Evolutionary conservation across 495 filamentous ascomycete genomes (phyloP).

Genomic region (Tuber aestivum): DNA sequence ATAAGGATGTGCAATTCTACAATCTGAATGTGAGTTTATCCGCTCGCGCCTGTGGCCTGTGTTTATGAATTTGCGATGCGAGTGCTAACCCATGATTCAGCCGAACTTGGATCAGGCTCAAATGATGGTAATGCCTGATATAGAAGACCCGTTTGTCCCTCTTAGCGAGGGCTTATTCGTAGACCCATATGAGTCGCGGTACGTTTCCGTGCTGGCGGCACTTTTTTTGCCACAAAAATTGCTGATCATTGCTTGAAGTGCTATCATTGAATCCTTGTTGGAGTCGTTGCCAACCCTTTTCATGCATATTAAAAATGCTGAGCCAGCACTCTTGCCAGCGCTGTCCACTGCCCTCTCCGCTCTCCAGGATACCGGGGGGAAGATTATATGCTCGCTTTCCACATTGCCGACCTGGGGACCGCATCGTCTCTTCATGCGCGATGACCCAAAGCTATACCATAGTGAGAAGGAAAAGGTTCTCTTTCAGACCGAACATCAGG

Average conservation of each 20-base stretch:
- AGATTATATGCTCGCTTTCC: constrained; percentile 79
- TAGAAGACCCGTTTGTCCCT: constrained; percentile 95
- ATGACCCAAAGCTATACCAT: constrained; percentile 77
- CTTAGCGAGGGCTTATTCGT: constrained; percentile 89
- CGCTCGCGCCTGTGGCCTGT: background rate
- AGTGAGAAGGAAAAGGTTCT: constrained; percentile 90
- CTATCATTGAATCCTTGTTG: constrained; percentile 78
- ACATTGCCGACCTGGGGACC: constrained; percentile 87
- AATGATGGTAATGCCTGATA: constrained; percentile 97
- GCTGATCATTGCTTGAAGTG: constrained; percentile 44
- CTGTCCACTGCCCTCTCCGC: constrained; percentile 75
- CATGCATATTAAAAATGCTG: constrained; percentile 75
- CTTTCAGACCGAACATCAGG: constrained; percentile 80
- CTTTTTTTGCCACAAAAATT: constrained; percentile 11
- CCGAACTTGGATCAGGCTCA: constrained; percentile 77
- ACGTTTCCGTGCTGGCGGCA: constrained; percentile 30
- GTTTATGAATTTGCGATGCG: background rate
- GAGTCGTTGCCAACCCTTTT: constrained; percentile 76
- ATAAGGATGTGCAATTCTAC: constrained; percentile 95
- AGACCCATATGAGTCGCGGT: constrained; percentile 88
- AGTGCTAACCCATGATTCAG: constrained; percentile 46
- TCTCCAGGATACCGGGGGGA: constrained; percentile 79
- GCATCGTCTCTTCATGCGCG: constrained; percentile 70
- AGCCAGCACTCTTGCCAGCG: constrained; percentile 77
- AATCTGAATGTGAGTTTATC: constrained; percentile 67